Evolutionary conservation across 768 basidiomycete genomes (phyloP).

Genomic region (Lepiota brunneoincarnata): DNA sequence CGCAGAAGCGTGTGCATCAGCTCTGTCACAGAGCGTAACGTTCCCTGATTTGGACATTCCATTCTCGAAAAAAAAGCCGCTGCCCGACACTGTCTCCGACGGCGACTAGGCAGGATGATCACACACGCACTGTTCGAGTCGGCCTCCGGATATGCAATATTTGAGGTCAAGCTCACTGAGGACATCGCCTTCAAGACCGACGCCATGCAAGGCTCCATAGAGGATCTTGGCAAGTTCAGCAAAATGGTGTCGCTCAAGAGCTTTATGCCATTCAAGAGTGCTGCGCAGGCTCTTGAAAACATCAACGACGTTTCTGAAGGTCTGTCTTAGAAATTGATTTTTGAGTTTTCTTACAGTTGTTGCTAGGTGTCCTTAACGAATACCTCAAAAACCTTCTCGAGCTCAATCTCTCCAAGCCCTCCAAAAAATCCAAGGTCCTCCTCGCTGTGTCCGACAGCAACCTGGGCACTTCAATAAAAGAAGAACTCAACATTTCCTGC

Average conservation of each 20-base stretch:
- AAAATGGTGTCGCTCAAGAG: conserved; percentile 91
- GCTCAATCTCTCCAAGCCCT: conserved; percentile 78
- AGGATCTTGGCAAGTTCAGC: conserved; percentile 82
- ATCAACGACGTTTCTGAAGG: conserved; percentile 96
- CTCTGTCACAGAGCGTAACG: no score
- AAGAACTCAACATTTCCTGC: conserved; percentile 68
- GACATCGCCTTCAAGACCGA: conserved; percentile 80
- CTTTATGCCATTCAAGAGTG: conserved; percentile 92
- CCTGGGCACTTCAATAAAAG: conserved; percentile 77
- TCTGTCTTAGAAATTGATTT: conserved; percentile 29
- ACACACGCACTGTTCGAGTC: conserved; percentile 93
- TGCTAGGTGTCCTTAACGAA: conserved; percentile 79
- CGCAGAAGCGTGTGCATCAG: no score
- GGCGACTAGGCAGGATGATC: conserved; percentile 42
- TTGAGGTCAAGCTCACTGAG: conserved; percentile 83
- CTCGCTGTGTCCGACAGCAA: conserved; percentile 78
- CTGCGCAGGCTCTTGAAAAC: conserved; percentile 92
- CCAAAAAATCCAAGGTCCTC: conserved; percentile 64
- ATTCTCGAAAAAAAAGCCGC: conserved; percentile 6
- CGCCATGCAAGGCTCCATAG: conserved; percentile 82
- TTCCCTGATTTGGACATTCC: no score
- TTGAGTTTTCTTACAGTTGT: neutral
- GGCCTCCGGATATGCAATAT: conserved; percentile 91
- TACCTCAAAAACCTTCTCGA: conserved; percentile 82
- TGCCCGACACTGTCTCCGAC: neutral